These are phyloP conservation scores for Candida ponderosae DNA, from an alignment of 805 yeast species.

Conservation along the genomic window DNA sequence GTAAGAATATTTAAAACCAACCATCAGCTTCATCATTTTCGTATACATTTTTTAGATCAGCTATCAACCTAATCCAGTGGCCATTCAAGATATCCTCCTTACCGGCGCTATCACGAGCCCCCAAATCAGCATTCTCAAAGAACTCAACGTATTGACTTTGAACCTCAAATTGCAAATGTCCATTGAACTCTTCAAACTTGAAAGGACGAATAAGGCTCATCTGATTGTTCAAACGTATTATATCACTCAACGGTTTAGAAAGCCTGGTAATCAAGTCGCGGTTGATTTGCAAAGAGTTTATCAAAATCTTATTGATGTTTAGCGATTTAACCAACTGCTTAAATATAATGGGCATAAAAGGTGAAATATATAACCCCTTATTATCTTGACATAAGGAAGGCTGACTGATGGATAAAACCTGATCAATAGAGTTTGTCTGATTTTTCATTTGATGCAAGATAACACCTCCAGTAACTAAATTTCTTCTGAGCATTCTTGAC, in stretches of 20 bases:
- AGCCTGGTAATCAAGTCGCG: constrained; percentile 13
- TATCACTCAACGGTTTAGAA: constrained; percentile 18
- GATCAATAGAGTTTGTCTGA: constrained; percentile 17
- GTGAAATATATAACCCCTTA: constrained; percentile 10
- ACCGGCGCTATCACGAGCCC: neutral
- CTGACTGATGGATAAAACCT: neutral
- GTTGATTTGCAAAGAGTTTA: constrained; percentile 20
- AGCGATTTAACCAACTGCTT: constrained; percentile 19
- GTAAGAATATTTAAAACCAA: constrained; percentile 15
- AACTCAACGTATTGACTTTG: constrained; percentile 10
- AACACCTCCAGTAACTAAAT: constrained; percentile 7
- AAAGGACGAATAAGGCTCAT: constrained; percentile 22
- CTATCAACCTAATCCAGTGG: constrained; percentile 17
- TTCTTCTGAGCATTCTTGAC: constrained; percentile 27
- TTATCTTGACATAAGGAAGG: neutral
- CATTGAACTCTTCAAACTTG: constrained; percentile 14
- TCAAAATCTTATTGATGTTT: constrained; percentile 19
- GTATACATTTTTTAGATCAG: constrained; percentile 9
- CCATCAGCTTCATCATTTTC: constrained; percentile 18
- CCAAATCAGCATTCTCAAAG: neutral
- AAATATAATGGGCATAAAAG: constrained; percentile 21
- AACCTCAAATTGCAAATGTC: constrained; percentile 16
- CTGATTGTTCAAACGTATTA: constrained; percentile 17
- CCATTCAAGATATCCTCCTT: constrained; percentile 1
- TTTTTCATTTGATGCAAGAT: constrained; percentile 8